These are phyloP conservation scores for Sutorius australiensis DNA, from an alignment of 768 basidiomycete species.

Conservation along the genomic window DNA sequence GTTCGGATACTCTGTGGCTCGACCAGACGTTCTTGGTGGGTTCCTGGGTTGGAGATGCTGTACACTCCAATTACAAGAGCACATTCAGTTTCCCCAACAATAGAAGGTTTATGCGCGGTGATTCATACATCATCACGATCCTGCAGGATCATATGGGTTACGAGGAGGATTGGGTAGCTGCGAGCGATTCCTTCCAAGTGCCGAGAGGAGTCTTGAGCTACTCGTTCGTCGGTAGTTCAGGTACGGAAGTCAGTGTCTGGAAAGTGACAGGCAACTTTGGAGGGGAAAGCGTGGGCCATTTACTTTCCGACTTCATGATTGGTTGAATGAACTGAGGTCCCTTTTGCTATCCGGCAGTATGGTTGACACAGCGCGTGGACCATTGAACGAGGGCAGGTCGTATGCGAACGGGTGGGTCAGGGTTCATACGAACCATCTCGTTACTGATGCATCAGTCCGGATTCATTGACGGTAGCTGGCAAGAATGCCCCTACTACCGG, in stretches of 20 bases:
- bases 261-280: conserved; percentile 50
- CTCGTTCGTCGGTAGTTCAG: conserved; percentile 39
- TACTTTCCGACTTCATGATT: not conserved
- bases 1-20: conserved; percentile 50
- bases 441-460: conserved; percentile 45
- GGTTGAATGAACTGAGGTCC: not conserved
- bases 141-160: conserved; percentile 55
- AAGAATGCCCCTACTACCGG: conserved; percentile 38
- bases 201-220: conserved; percentile 49
- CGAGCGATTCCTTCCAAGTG: conserved; percentile 44
- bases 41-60: conserved; percentile 29
- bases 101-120: conserved; percentile 16
- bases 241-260: conserved; percentile 40
- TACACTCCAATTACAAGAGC: conserved; percentile 10
- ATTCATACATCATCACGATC: conserved; percentile 44
- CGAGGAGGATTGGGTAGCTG: conserved; percentile 42
- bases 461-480: conserved; percentile 48
- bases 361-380: conserved; percentile 46
- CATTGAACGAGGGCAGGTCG: conserved; percentile 59
- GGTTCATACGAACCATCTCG: not conserved
- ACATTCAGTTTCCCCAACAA: conserved; percentile 13
- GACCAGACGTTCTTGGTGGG: conserved; percentile 48
- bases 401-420: conserved; percentile 42
- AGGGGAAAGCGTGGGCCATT: conserved; percentile 39
- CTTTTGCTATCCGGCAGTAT: conserved; percentile 31